phyloP scores from a whole-genome alignment of 176 grass and related monocot species.

The Carex pumila region DNA sequence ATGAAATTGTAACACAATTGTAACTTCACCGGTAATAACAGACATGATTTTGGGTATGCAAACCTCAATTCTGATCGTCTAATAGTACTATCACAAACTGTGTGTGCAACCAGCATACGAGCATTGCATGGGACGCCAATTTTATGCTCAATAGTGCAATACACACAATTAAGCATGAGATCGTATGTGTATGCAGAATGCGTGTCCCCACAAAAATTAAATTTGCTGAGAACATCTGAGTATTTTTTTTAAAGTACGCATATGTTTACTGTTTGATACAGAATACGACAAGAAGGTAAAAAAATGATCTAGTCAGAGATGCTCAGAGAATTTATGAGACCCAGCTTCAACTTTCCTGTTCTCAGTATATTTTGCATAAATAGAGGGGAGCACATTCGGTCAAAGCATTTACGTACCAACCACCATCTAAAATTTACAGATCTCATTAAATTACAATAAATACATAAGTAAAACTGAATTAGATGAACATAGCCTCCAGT shows the following conservation, averaged over 20 bases:
- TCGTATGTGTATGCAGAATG: background rate
- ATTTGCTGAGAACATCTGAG: background rate
- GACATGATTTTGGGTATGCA: background rate
- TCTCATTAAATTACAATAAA: constrained; percentile 3
- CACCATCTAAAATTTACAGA: background rate
- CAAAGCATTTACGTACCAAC: background rate
- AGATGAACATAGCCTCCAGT: background rate
- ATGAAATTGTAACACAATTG: background rate
- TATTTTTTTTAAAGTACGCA: background rate
- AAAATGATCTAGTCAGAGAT: background rate
- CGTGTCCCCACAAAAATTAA: background rate
- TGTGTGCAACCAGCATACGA: background rate
- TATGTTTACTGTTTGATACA: background rate
- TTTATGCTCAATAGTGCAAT: background rate
- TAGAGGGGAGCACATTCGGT: background rate
- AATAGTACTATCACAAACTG: background rate
- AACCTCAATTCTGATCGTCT: background rate
- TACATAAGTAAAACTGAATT: background rate
- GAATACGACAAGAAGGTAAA: background rate
- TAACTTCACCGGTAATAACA: background rate
- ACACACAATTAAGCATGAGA: background rate
- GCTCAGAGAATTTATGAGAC: background rate
- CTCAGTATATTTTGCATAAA: background rate
- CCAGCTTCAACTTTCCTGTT: background rate
- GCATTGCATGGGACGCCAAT: background rate